Evolutionary conservation across 1,284 basidiomycete species (phyloP).

Genomic region (Ustilago trichophora): DNA sequence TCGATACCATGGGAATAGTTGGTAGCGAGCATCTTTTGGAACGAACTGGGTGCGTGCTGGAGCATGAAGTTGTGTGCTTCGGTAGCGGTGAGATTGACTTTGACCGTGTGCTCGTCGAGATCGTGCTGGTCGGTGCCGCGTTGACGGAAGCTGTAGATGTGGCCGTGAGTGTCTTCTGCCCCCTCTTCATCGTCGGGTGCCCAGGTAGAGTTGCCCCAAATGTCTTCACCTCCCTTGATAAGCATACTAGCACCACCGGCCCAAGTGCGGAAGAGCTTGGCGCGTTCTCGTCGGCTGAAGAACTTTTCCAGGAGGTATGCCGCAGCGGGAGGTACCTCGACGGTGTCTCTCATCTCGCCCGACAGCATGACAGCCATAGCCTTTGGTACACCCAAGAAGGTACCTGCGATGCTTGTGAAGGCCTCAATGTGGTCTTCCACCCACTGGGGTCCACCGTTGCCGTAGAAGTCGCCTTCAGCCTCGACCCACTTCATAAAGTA

Average conservation of each 20-base stretch:
- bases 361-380: slow-evolving; percentile 95
- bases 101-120: slow-evolving; percentile 37
- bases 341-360: slow-evolving; percentile 90
- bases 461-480: slow-evolving; percentile 75
- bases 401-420: slow-evolving; percentile 78
- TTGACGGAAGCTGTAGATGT: slow-evolving; percentile 81
- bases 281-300: slow-evolving; percentile 88
- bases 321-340: slow-evolving; percentile 86
- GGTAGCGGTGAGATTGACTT: slow-evolving; percentile 75
- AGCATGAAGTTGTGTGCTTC: slow-evolving; percentile 83
- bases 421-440: slow-evolving; percentile 76
- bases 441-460: slow-evolving; percentile 87
- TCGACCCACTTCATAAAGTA: slow-evolving; percentile 87
- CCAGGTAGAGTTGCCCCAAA: slow-evolving; percentile 80
- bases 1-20: slow-evolving; percentile 97
- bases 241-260: slow-evolving; percentile 80
- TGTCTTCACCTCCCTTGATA: slow-evolving; percentile 80
- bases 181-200: slow-evolving; percentile 61
- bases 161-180: slow-evolving; percentile 71
- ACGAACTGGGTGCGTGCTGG: slow-evolving; percentile 81
- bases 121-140: slow-evolving; percentile 32
- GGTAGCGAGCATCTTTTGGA: slow-evolving; percentile 82
- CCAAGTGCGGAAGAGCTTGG: slow-evolving; percentile 92
- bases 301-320: slow-evolving; percentile 74
- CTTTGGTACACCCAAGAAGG: slow-evolving; percentile 81